Percentiles rank a stretch among this genome's conserved stretches.
Evolutionary conservation across 768 basidiomycete genomes (phyloP).

Genomic region (Mycena olivaceomarginata): DNA sequence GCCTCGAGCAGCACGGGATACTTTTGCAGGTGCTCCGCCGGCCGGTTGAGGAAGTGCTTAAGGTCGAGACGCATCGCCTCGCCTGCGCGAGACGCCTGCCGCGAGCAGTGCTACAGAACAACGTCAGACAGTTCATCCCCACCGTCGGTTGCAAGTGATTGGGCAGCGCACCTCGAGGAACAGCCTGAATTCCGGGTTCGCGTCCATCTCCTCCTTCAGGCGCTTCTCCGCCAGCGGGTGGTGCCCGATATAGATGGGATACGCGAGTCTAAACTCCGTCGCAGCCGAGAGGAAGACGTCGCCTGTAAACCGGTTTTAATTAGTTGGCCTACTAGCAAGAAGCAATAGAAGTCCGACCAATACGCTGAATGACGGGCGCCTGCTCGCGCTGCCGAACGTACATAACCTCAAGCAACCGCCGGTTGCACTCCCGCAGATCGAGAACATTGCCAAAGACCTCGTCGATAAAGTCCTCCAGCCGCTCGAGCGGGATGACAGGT

Average conservation of each 20-base stretch:
- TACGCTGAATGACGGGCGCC: constrained; percentile 83
- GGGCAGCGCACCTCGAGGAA: constrained; percentile 85
- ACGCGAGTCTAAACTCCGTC: constrained; percentile 90
- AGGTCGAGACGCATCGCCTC: constrained; percentile 72
- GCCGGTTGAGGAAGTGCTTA: constrained; percentile 87
- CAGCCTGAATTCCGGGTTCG: constrained; percentile 86
- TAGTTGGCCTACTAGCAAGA: not conserved
- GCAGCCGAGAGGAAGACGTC: constrained; percentile 93
- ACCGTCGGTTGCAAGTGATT: too few species aligned
- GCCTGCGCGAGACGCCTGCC: constrained; percentile 60
- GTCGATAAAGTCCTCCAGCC: constrained; percentile 90
- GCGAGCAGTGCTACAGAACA: constrained; percentile 62
- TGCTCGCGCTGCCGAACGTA: constrained; percentile 92
- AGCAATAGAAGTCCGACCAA: constrained; percentile 3
- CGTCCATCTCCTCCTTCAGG: constrained; percentile 90
- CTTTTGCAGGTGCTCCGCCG: constrained; percentile 88
- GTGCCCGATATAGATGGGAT: constrained; percentile 91
- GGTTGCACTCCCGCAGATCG: constrained; percentile 89
- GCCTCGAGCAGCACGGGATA: constrained; percentile 92
- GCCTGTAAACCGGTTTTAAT: constrained; percentile 69
- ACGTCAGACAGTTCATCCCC: constrained; percentile 2
- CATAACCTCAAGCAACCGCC: constrained; percentile 88
- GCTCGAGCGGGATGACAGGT: constrained; percentile 66
- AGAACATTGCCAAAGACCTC: constrained; percentile 93
- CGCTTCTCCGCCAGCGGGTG: constrained; percentile 91